These are phyloP conservation scores for Ustulina deusta DNA, from an alignment of 2,329 filamentous ascomycete species.

Conservation along the genomic window DNA sequence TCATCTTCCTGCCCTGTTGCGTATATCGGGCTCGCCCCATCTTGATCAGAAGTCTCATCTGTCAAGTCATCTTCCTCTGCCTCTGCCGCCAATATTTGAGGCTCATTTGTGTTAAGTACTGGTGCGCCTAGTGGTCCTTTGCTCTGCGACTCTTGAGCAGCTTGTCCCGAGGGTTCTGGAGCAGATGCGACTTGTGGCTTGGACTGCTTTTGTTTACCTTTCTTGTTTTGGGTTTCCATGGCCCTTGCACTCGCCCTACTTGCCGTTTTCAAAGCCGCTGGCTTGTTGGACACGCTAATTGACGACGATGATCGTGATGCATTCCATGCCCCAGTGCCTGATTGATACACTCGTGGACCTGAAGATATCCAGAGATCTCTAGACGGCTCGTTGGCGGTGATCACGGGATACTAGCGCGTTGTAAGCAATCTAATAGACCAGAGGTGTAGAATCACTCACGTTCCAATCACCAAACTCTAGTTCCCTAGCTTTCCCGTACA, in stretches of 20 bases:
- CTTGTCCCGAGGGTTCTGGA: slow-evolving; percentile 45
- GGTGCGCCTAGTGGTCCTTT: slow-evolving; percentile 51
- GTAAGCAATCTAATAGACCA: slow-evolving; percentile 41
- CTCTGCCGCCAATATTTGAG: slow-evolving; percentile 51
- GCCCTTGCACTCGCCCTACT: slow-evolving; percentile 42
- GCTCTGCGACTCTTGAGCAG: slow-evolving; percentile 48
- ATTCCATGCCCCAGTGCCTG: slow-evolving; percentile 50
- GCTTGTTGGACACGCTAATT: slow-evolving; percentile 49
- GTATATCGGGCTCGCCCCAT: slow-evolving; percentile 43
- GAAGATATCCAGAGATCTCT: slow-evolving; percentile 71
- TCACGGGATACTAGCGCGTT: slow-evolving; percentile 82
- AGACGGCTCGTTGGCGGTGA: slow-evolving; percentile 80
- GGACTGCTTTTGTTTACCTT: slow-evolving; percentile 50
- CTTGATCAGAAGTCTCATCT: slow-evolving; percentile 40
- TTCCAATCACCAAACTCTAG: slow-evolving; percentile 94
- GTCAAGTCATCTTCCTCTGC: slow-evolving; percentile 50
- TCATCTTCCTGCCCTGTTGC: slow-evolving; percentile 46
- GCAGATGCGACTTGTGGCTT: slow-evolving; percentile 30
- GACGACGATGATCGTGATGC: slow-evolving; percentile 45
- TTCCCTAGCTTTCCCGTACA: slow-evolving; percentile 77
- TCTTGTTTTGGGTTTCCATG: slow-evolving; percentile 48
- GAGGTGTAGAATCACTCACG: slow-evolving; percentile 64
- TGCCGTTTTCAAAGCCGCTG: slow-evolving; percentile 36
- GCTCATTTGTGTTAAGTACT: slow-evolving; percentile 49
- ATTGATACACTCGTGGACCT: slow-evolving; percentile 52